Evolutionary conservation across 1,284 basidiomycete species (phyloP).

Genomic region (Moesziomyces sp.): DNA sequence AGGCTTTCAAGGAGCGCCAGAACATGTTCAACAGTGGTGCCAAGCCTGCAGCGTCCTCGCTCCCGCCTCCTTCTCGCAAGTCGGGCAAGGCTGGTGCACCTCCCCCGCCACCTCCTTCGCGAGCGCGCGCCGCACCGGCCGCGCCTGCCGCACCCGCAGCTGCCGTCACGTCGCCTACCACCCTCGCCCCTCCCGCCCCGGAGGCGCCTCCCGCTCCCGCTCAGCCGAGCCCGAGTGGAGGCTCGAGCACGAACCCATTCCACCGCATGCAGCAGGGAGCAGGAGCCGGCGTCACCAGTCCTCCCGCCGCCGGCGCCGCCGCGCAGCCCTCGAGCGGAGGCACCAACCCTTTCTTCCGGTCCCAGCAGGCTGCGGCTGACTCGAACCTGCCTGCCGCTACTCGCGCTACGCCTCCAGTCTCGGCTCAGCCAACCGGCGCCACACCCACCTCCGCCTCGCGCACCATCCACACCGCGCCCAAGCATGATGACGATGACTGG

Average conservation of each 20-base stretch:
- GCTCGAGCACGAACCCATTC: constrained; percentile 60
- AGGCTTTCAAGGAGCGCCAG: constrained; percentile 60
- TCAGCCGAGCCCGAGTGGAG: constrained; percentile 29
- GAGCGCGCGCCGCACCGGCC: constrained; percentile 40
- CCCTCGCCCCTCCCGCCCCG: constrained; percentile 16
- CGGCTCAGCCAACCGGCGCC: constrained; percentile 45
- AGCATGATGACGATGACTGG: constrained; percentile 65
- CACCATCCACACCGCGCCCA: constrained; percentile 50
- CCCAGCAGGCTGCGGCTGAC: constrained; percentile 29
- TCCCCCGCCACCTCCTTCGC: constrained; percentile 45
- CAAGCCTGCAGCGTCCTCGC: constrained; percentile 36
- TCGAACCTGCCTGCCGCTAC: constrained; percentile 41
- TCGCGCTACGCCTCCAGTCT: constrained; percentile 44
- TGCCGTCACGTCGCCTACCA: constrained; percentile 14
- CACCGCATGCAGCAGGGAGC: constrained; percentile 58
- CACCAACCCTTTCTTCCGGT: constrained; percentile 64
- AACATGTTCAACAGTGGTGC: constrained; percentile 44
- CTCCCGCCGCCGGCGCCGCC: constrained; percentile 24
- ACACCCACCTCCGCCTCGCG: constrained; percentile 30
- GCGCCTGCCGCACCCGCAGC: constrained; percentile 45
- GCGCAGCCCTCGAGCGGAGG: constrained; percentile 29
- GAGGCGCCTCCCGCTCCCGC: constrained; percentile 27
- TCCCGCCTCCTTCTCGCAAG: constrained; percentile 56
- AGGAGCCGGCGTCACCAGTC: constrained; percentile 21
- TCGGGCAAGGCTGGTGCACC: constrained; percentile 36